A percentile compares a stretch with the other conserved stretches of the same genome.
These are phyloP conservation scores for Waltergamsia citrina DNA, from an alignment of 2,329 filamentous ascomycete species.

Conservation along the genomic window DNA sequence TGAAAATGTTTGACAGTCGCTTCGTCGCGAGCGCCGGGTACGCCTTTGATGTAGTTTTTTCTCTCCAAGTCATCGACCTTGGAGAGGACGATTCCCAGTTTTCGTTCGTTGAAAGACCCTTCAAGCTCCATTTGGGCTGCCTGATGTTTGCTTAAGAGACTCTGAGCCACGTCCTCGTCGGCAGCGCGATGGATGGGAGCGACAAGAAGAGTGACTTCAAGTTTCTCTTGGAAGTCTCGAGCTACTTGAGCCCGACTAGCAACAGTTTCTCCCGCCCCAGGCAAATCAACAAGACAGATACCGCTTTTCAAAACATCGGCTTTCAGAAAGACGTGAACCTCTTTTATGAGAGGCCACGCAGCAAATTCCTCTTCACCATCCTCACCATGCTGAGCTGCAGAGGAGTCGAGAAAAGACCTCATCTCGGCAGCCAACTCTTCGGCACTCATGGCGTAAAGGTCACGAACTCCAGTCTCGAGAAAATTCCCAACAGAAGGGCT, in stretches of 20 bases:
- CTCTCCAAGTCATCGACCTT: slow-evolving; percentile 17
- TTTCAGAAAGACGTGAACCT: slow-evolving; percentile 31
- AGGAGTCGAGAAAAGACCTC: slow-evolving; percentile 18
- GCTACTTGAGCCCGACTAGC: slow-evolving; percentile 15
- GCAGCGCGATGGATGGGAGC: slow-evolving; percentile 13
- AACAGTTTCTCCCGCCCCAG: slow-evolving; percentile 35
- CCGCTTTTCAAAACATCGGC: slow-evolving; percentile 35
- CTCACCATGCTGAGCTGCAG: not conserved
- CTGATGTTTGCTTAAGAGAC: slow-evolving; percentile 15
- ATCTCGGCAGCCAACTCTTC: slow-evolving; percentile 7
- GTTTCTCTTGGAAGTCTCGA: slow-evolving; percentile 4
- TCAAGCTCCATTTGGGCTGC: slow-evolving; percentile 15
- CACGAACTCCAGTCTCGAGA: slow-evolving; percentile 1
- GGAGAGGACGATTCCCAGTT: slow-evolving; percentile 15
- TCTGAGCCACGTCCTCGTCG: slow-evolving; percentile 12
- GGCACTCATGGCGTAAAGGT: slow-evolving; percentile 2
- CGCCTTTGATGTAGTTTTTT: slow-evolving; percentile 1
- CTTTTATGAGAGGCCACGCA: slow-evolving; percentile 24
- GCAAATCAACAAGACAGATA: slow-evolving; percentile 41
- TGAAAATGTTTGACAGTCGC: no score
- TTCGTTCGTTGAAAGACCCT: slow-evolving; percentile 11
- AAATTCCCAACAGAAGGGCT: no score
- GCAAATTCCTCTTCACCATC: slow-evolving; percentile 8
- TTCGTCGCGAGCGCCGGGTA: not conserved
- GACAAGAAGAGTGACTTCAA: slow-evolving; percentile 18